Percentiles rank a stretch among this genome's conserved stretches.
phyloP scores from a whole-genome alignment of 495 filamentous ascomycete species.

The Beverwykella pulmonaria region DNA sequence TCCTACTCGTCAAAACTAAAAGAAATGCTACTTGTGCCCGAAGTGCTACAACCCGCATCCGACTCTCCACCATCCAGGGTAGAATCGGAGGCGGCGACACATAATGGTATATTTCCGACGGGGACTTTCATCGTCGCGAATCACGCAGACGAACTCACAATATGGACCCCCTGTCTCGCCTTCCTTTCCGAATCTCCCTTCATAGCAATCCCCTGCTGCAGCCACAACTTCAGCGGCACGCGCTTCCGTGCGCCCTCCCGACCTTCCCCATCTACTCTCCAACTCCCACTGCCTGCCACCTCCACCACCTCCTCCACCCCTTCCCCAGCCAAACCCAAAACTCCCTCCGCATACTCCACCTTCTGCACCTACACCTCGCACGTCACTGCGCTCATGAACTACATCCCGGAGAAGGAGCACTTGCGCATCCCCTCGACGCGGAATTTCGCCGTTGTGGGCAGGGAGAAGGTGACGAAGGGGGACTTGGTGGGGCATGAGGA shows the following conservation, averaged over 20 bases:
- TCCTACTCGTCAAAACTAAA: conserved; percentile 59
- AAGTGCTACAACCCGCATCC: conserved; percentile 49
- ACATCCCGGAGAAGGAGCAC: conserved; percentile 74
- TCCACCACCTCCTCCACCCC: background rate
- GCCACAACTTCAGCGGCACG: conserved; percentile 77
- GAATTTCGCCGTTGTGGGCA: conserved; percentile 77
- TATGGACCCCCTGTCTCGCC: conserved; percentile 92
- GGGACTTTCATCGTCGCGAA: conserved; percentile 94
- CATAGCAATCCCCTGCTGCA: conserved; percentile 92
- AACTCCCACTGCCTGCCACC: background rate
- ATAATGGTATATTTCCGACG: conserved; percentile 70
- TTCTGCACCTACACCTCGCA: conserved; percentile 70
- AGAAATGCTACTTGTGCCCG: conserved; percentile 75
- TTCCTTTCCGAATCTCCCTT: conserved; percentile 75
- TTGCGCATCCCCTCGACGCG: conserved; percentile 87
- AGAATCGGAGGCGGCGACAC: conserved; percentile 34
- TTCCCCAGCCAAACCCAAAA: conserved; percentile 21
- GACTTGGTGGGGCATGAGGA: conserved; percentile 3
- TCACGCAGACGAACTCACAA: conserved; percentile 92
- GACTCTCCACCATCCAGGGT: background rate
- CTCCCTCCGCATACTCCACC: conserved; percentile 67
- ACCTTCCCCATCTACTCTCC: conserved; percentile 2
- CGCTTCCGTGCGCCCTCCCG: conserved; percentile 59
- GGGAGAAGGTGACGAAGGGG: conserved; percentile 10
- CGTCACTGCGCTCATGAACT: conserved; percentile 72